Evolutionary conservation across 805 yeast species (phyloP), one percentile per base, ranked within the genome.

Genomic region (Candida krabiensis): DNA sequence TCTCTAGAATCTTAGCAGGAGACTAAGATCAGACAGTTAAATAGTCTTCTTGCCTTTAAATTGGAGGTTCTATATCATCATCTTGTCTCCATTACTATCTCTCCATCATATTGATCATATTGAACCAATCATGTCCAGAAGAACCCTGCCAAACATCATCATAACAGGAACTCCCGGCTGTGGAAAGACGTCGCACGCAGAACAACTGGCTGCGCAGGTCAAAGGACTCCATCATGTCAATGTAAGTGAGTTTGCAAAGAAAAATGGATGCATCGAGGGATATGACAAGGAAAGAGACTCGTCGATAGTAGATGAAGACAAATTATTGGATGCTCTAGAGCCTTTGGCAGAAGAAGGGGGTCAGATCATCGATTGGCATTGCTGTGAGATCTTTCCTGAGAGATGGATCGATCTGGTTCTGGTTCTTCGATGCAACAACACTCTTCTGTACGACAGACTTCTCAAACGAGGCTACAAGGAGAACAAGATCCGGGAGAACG

Each of bases 161-260:
- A 76, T 93, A 32, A 93, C 98, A 2, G 99, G 99, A 4, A 91
- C 98, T 3, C 99, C 99, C 17, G 83, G 95, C 0, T 83, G 93
- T 44, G 96, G 96, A 9, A 87, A 87, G 53, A 75, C 93, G 1
- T 77, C 87, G 13, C 95, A 86, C 57, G 56, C 67, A 0, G 79
- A 79, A 49, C 65, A 69, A 38, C 67, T 87, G 34, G 73, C 67
- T 1, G 67, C 73, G 23, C 77, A 73, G 39, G 60, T 75, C 19
- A 66, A 75, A 6, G 80, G 71, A 5, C 66, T 77, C 44, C 58
- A 56, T 24, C 77, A 77, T 47, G 73, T 86, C 47, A 75, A 82
- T 48, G 78, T 93, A 43, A 84, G 91, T 52, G 88, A 85, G 31
- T 73, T 85, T 55, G 97, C 97, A 22, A 84, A 83, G 49, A 80